A percentile compares a stretch with the other conserved stretches of the same genome.
Evolutionary conservation across 768 basidiomycete genomes (phyloP).

Genomic region (Russula olivacea): DNA sequence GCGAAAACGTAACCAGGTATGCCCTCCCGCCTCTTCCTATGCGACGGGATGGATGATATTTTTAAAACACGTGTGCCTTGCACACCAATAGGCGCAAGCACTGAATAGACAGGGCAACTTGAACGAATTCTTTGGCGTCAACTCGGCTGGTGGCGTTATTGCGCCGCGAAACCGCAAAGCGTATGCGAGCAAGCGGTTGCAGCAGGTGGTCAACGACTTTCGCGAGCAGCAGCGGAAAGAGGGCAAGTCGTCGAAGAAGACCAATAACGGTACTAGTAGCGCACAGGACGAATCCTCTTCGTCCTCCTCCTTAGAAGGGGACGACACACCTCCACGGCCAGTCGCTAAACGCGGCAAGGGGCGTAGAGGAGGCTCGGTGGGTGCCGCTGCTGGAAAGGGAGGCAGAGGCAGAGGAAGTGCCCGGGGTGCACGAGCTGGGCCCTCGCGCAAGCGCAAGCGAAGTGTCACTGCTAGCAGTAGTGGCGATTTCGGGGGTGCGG

Average conservation of each 20-base stretch:
- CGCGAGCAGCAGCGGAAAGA: conserved; percentile 42
- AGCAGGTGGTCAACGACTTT: conserved; percentile 80
- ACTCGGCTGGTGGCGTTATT: conserved; percentile 57
- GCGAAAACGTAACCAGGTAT: conserved; percentile 71
- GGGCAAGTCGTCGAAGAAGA: conserved; percentile 14
- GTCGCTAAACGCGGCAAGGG: conserved; percentile 2
- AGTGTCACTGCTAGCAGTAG: conserved; percentile 22
- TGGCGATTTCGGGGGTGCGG: neutral
- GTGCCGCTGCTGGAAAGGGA: neutral
- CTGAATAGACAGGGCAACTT: conserved; percentile 75
- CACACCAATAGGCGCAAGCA: conserved; percentile 43
- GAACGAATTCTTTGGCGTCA: conserved; percentile 66
- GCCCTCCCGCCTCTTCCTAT: conserved; percentile 23
- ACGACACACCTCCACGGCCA: neutral
- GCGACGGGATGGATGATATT: neutral
- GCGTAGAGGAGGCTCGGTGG: neutral
- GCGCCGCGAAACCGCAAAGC: conserved; percentile 77
- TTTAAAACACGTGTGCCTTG: neutral
- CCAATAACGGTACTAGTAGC: neutral
- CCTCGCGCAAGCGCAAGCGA: conserved; percentile 21
- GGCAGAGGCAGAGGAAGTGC: conserved; percentile 19
- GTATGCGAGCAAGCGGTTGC: conserved; percentile 80
- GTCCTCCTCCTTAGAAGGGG: neutral
- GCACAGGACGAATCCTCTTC: neutral
- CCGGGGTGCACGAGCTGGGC: conserved; percentile 16